These are phyloP conservation scores for Hevea brasiliensis DNA, from an alignment of 345 rosid species.

Conservation along the genomic window DNA sequence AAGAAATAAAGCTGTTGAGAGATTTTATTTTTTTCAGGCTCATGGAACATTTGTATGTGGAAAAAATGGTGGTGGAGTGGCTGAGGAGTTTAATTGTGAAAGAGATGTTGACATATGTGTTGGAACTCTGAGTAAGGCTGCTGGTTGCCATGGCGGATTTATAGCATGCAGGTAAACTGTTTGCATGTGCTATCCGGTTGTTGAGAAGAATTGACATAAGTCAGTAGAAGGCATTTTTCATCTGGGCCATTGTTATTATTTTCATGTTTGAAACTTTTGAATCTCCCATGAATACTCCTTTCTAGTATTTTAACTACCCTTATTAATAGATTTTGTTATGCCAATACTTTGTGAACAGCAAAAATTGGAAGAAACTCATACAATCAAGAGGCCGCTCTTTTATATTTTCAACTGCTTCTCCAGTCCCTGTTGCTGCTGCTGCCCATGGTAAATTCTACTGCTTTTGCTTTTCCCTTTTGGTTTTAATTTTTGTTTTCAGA, in stretches of 20 bases:
- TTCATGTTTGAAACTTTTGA: constrained; percentile 1
- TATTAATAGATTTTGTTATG: background rate
- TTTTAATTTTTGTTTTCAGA: background rate
- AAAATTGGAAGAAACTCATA: constrained; percentile 87
- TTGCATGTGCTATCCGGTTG: constrained; percentile 3
- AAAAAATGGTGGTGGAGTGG: constrained; percentile 86
- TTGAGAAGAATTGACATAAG: background rate
- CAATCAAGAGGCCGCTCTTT: constrained; percentile 88
- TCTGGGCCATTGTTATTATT: background rate
- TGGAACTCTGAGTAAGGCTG: constrained; percentile 97
- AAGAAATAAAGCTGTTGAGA: constrained; percentile 12
- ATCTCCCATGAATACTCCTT: background rate
- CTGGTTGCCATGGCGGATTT: constrained; percentile 98
- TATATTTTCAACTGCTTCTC: constrained; percentile 82
- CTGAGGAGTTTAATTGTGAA: constrained; percentile 83
- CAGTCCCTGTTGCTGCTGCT: constrained; percentile 84
- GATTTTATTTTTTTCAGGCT: constrained; percentile 48
- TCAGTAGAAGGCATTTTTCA: too few species aligned
- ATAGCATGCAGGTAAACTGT: constrained; percentile 78
- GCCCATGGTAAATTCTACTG: constrained; percentile 56
- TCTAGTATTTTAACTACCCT: background rate
- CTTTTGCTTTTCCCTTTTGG: background rate
- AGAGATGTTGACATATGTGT: constrained; percentile 74
- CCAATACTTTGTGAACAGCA: constrained; percentile 45
- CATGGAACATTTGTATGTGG: constrained; percentile 99